phyloP scores from a whole-genome alignment of 2,329 filamentous ascomycete genomes.

The Albophoma yamanashiensis region DNA sequence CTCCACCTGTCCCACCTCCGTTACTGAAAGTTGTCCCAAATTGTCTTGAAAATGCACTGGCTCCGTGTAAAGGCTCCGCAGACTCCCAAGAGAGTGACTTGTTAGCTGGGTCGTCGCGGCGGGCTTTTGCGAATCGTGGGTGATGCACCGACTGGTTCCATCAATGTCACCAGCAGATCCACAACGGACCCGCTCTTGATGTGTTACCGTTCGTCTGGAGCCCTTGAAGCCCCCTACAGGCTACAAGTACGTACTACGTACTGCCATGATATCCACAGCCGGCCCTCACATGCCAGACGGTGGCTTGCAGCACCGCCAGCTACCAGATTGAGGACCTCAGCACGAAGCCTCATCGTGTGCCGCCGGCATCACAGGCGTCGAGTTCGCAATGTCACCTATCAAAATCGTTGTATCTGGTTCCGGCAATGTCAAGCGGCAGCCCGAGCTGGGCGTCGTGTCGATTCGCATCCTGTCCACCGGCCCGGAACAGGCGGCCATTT shows the following conservation, averaged over 20 bases:
- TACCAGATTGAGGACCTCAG: neutral
- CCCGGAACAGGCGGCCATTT: neutral
- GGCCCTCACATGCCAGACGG: neutral
- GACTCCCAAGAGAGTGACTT: no score
- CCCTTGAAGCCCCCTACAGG: neutral
- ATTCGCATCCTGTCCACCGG: neutral
- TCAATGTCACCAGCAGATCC: no score
- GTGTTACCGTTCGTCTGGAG: no score
- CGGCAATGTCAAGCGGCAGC: neutral
- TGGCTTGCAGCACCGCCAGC: neutral
- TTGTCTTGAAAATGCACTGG: no score
- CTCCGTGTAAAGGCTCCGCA: no score
- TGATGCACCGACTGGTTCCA: no score
- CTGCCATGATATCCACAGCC: neutral
- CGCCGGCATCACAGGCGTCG: neutral
- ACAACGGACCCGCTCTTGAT: no score
- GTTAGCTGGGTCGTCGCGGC: no score
- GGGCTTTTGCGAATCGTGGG: no score
- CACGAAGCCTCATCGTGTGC: neutral
- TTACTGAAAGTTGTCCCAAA: no score
- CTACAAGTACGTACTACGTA: no score
- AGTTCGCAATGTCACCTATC: neutral
- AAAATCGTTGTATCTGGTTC: neutral
- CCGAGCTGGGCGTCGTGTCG: neutral
- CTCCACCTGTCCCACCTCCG: no score